These are phyloP conservation scores for Colletotrichum sp. DNA, from an alignment of 2,329 filamentous ascomycete genomes.

Conservation along the genomic window DNA sequence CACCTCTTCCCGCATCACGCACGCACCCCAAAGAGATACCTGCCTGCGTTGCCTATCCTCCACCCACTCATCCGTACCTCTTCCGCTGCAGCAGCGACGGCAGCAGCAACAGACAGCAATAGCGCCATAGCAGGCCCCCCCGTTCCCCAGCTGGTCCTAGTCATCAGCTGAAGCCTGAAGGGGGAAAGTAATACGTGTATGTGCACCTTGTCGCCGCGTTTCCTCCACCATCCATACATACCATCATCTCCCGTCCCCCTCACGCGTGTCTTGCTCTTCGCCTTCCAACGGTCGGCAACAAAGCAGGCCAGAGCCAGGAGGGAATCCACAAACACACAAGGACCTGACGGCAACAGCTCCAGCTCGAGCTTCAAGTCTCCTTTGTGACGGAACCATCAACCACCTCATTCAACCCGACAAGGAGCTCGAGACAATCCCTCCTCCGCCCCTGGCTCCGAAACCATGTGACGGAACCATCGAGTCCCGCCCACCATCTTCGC, in stretches of 20 bases:
- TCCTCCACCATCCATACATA: constrained; percentile 13
- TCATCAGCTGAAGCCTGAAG: constrained; percentile 20
- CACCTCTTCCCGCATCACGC: background rate
- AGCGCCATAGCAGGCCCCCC: background rate
- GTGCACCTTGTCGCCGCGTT: constrained; percentile 8
- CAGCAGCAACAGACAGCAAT: background rate
- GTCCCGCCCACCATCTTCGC: constrained; percentile 17
- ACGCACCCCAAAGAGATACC: background rate
- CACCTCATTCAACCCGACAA: constrained; percentile 1
- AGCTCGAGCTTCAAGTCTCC: background rate
- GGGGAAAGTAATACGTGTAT: background rate
- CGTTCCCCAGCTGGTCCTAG: constrained; percentile 14
- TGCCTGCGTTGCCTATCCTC: background rate
- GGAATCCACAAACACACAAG: background rate
- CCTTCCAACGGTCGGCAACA: constrained; percentile 9
- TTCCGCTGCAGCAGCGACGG: too few species aligned
- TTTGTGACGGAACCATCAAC: constrained; percentile 1
- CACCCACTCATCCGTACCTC: too few species aligned
- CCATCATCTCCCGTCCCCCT: constrained; percentile 6
- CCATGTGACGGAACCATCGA: constrained; percentile 23
- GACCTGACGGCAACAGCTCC: background rate
- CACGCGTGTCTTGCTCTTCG: background rate
- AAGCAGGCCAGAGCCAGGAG: background rate
- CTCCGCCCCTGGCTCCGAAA: constrained; percentile 21
- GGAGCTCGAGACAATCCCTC: constrained; percentile 15